Evolutionary conservation across 257 asterid genomes (phyloP).

Genomic region (Solanum megistacrolobum): DNA sequence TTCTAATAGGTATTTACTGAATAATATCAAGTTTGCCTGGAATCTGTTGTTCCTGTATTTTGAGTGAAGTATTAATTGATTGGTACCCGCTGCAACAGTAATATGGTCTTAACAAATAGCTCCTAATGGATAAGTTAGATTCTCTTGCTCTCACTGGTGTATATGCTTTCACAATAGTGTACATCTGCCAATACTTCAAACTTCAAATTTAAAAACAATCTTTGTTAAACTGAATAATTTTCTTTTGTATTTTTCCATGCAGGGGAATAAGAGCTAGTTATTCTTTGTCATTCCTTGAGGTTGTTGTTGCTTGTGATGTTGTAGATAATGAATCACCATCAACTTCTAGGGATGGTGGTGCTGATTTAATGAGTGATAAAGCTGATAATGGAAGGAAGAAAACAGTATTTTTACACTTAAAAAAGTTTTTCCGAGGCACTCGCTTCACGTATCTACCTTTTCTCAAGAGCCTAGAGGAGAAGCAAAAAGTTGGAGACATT

Average conservation of each 20-base stretch:
- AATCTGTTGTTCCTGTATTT: neutral
- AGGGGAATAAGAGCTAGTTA: constrained; percentile 81
- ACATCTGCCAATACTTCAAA: neutral
- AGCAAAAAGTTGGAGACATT: constrained; percentile 71
- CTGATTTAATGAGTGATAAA: constrained; percentile 33
- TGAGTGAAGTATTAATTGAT: neutral
- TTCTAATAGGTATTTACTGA: neutral
- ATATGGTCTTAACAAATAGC: neutral
- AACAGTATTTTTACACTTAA: constrained; percentile 69
- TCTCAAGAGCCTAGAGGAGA: constrained; percentile 72
- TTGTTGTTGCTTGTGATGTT: constrained; percentile 78
- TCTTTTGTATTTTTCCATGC: constrained; percentile 3
- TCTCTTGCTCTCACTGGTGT: neutral
- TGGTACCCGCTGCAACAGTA: neutral
- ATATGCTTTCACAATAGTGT: neutral
- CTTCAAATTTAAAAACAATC: neutral
- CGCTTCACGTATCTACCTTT: constrained; percentile 78
- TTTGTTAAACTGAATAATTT: neutral
- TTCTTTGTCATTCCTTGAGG: constrained; percentile 83
- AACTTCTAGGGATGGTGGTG: neutral
- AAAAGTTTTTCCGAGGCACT: constrained; percentile 84
- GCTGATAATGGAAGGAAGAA: constrained; percentile 27
- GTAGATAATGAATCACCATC: constrained; percentile 25
- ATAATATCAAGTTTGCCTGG: neutral
- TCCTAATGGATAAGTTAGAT: neutral